Percentiles rank a stretch among this genome's conserved stretches.
Conservation (phyloP, 2,329 filamentous ascomycete species). For the Fusarium nelsonii region DNA sequence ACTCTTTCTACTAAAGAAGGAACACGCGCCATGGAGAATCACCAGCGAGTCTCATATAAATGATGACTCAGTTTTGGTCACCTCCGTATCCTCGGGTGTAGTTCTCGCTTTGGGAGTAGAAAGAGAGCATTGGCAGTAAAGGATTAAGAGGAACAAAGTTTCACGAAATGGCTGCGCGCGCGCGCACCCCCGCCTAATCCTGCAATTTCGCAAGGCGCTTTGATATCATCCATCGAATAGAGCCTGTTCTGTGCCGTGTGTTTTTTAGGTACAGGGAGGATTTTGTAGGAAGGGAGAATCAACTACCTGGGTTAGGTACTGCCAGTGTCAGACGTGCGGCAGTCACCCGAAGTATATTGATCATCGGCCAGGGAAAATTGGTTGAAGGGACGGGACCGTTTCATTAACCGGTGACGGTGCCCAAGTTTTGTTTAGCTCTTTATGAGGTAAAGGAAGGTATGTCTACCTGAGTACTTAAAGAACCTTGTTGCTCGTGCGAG, state of each 20-base stretch:
- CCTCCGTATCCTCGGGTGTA: neutral
- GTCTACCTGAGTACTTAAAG: constrained; percentile 5
- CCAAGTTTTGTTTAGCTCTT: constrained; percentile 19
- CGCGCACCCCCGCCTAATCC: neutral
- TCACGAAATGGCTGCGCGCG: neutral
- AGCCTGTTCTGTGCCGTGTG: neutral
- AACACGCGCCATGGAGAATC: neutral
- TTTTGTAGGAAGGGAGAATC: constrained; percentile 11
- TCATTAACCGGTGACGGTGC: constrained; percentile 24
- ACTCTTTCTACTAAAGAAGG: neutral
- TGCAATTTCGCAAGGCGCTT: constrained; percentile 6
- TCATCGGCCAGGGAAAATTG: constrained; percentile 14
- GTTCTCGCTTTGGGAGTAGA: neutral
- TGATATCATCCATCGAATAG: constrained; percentile 1
- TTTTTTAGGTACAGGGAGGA: neutral
- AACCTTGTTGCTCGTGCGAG: constrained; percentile 5
- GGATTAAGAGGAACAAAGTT: constrained; percentile 3
- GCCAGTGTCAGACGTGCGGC: constrained; percentile 22
- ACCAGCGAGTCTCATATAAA: constrained; percentile 18
- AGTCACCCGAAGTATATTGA: constrained; percentile 18
- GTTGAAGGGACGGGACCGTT: constrained; percentile 15
- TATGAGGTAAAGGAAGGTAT: neutral
- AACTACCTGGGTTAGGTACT: constrained; percentile 13
- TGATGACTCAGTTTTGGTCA: neutral
- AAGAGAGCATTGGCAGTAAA: neutral